Percentiles rank a stretch among this genome's conserved stretches.
These are phyloP conservation scores for Hymenoscyphus infarciens DNA, from an alignment of 2,329 filamentous ascomycete species.

Conservation along the genomic window DNA sequence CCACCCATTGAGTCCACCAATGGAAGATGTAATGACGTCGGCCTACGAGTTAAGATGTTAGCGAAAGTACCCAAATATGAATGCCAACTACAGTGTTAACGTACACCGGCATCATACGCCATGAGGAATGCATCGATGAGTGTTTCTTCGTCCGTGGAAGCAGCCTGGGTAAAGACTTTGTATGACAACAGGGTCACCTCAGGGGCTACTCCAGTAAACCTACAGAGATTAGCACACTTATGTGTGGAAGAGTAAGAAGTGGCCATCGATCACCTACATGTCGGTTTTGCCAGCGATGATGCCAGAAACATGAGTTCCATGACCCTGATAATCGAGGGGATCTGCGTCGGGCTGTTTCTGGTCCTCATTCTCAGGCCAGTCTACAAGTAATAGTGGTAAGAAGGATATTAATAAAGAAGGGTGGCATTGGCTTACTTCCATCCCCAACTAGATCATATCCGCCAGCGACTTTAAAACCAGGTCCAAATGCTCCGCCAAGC, in stretches of 20 bases:
- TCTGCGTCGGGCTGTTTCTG: constrained; percentile 11
- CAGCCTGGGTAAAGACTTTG: constrained; percentile 1
- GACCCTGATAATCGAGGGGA: constrained; percentile 16
- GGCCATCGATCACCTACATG: neutral
- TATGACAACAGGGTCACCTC: constrained; percentile 3
- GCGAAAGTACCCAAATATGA: neutral
- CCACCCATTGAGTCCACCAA: constrained; percentile 5
- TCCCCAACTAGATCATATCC: constrained; percentile 8
- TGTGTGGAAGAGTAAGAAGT: too few species aligned
- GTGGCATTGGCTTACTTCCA: neutral
- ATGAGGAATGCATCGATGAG: constrained; percentile 7
- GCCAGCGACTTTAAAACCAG: constrained; percentile 5
- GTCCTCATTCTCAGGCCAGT: too few species aligned
- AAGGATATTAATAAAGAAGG: neutral
- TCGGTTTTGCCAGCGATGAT: constrained; percentile 8
- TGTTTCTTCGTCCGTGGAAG: neutral
- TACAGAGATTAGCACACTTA: neutral
- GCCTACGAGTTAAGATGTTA: neutral
- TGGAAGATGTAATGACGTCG: constrained; percentile 6
- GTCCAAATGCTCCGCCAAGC: constrained; percentile 7
- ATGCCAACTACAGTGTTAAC: neutral
- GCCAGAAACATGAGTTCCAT: constrained; percentile 21
- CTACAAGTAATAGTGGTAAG: too few species aligned
- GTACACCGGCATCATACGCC: constrained; percentile 7
- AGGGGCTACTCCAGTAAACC: constrained; percentile 7